Percentiles rank a stretch among this genome's conserved stretches.
phyloP scores from a whole-genome alignment of 305 asterid species.

The Petunia hybrid region DNA sequence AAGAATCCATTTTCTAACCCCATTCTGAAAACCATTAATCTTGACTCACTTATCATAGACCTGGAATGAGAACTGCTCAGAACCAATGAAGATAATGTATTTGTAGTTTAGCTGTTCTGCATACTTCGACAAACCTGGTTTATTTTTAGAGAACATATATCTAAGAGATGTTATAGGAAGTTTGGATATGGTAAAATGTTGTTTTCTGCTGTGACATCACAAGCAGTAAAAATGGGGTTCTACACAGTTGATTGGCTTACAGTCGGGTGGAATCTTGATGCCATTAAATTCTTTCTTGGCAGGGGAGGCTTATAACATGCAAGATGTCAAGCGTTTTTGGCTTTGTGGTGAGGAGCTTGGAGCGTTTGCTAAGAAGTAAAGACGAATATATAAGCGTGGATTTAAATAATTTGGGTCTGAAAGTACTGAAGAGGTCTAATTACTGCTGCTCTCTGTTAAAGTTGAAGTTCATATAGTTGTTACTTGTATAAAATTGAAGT shows the following conservation, averaged over 20 bases:
- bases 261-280: conserved; percentile 27
- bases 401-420: no score
- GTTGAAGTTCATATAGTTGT: no score
- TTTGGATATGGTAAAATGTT: conserved; percentile 34
- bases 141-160: conserved; percentile 33
- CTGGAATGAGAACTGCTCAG: not conserved
- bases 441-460: no score
- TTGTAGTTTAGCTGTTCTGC: conserved; percentile 31
- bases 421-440: no score
- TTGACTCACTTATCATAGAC: not conserved
- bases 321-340: conserved; percentile 36
- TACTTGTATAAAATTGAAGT: no score
- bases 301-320: conserved; percentile 32
- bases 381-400: not conserved
- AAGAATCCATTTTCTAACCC: not conserved
- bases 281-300: conserved; percentile 29
- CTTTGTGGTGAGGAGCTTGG: conserved; percentile 35
- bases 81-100: not conserved
- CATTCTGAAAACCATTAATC: not conserved
- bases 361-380: conserved; percentile 20
- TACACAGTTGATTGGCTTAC: conserved; percentile 35
- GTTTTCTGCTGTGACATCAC: conserved; percentile 33
- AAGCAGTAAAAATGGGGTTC: conserved; percentile 32
- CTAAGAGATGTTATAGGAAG: conserved; percentile 37
- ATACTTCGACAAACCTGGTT: conserved; percentile 29